phyloP scores from a whole-genome alignment of 208 protist species.

The Acanthamoeba castellanii region DNA sequence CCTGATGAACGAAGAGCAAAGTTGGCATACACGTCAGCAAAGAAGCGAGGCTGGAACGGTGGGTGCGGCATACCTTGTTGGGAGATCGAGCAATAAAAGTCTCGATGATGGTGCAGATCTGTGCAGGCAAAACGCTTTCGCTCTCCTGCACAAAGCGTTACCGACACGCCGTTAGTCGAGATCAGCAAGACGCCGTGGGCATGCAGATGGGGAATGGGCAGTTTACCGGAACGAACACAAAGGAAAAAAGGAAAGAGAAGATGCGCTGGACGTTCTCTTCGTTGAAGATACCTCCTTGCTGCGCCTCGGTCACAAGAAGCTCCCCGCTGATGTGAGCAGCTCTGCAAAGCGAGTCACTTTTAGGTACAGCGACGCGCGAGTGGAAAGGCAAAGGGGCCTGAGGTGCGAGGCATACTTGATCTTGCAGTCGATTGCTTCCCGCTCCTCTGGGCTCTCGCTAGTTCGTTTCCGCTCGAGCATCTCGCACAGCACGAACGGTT shows the following conservation, averaged over 20 bases:
- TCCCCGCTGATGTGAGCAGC: not conserved
- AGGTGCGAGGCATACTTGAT: not conserved
- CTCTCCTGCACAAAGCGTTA: constrained; percentile 6
- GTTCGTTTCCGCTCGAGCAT: constrained; percentile 9
- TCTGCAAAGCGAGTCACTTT: not conserved
- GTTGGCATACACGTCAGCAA: not conserved
- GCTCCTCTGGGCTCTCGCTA: not conserved
- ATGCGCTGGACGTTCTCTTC: constrained; percentile 29
- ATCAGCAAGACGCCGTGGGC: too few relatives aligned
- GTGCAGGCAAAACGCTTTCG: constrained; percentile 60
- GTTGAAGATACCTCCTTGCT: constrained; percentile 38
- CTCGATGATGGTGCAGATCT: constrained; percentile 25
- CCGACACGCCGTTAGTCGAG: not conserved
- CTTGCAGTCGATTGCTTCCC: not conserved
- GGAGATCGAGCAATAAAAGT: not conserved
- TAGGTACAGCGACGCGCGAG: not conserved
- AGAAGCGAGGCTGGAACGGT: too few relatives aligned
- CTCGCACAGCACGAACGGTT: not conserved
- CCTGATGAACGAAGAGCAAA: not conserved
- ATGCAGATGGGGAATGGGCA: not conserved
- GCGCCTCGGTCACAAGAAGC: not conserved
- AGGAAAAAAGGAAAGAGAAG: constrained; percentile 54
- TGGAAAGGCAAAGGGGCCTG: not conserved
- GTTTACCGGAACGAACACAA: not conserved
- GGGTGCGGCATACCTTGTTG: not conserved